Percentiles rank a stretch among this genome's conserved stretches.
phyloP scores from a whole-genome alignment of 345 rosid species.

The Rubroshorea leprosula region DNA sequence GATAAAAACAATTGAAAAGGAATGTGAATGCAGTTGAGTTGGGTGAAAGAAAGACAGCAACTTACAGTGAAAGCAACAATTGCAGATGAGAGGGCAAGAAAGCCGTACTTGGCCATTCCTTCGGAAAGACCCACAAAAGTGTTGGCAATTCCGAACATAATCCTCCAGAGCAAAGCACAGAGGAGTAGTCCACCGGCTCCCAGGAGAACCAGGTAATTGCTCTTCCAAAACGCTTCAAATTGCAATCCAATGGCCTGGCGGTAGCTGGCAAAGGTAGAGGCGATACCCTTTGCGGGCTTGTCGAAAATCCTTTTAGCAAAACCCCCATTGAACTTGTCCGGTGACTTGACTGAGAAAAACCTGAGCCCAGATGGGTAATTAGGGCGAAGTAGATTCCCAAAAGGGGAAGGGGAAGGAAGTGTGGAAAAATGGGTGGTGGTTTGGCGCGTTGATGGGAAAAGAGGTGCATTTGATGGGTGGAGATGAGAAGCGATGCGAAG shows the following conservation, averaged over 20 bases:
- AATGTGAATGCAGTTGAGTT: neutral
- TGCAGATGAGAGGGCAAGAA: conserved; percentile 88
- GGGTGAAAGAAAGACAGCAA: conserved; percentile 5
- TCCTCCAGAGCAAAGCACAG: conserved; percentile 74
- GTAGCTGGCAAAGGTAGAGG: conserved; percentile 52
- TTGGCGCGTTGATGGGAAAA: conserved; percentile 24
- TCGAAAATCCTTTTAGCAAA: conserved; percentile 44
- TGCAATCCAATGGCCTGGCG: conserved; percentile 71
- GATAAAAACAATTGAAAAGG: neutral
- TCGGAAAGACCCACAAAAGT: conserved; percentile 80
- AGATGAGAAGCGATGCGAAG: conserved; percentile 16
- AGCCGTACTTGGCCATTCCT: conserved; percentile 89
- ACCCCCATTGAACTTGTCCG: conserved; percentile 28
- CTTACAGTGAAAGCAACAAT: conserved; percentile 85
- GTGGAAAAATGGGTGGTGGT: conserved; percentile 3
- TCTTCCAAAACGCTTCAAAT: conserved; percentile 68
- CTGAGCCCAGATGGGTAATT: conserved; percentile 34
- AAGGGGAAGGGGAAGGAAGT: neutral
- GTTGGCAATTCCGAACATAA: conserved; percentile 85
- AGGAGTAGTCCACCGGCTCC: conserved; percentile 63
- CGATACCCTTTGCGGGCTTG: conserved; percentile 46
- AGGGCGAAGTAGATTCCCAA: neutral
- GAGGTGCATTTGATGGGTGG: conserved; percentile 21
- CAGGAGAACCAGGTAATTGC: conserved; percentile 53
- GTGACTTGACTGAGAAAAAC: conserved; percentile 35